phyloP scores from a whole-genome alignment of 495 filamentous ascomycete genomes.

The Halenospora varia region DNA sequence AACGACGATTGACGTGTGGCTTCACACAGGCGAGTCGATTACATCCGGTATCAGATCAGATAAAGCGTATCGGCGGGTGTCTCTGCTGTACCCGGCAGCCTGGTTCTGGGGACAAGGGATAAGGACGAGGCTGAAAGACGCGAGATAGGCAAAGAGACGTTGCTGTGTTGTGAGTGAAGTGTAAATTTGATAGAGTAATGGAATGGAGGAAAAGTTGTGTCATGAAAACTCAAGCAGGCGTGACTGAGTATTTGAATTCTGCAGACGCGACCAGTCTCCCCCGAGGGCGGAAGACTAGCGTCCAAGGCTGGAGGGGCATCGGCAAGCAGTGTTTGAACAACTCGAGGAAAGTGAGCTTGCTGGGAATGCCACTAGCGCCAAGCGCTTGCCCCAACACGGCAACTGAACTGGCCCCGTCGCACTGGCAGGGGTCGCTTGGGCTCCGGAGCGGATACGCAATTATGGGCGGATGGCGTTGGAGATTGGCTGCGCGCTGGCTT shows the following conservation, averaged over 20 bases:
- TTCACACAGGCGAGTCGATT: constrained; percentile 9
- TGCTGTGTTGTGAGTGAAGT: constrained; percentile 5
- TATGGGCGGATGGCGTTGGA: too few species aligned
- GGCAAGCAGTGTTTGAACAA: background rate
- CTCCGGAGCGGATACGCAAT: too few species aligned
- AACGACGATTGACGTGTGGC: constrained; percentile 14
- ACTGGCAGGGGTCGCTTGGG: too few species aligned
- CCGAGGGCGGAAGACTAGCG: constrained; percentile 7
- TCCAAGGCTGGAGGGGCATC: background rate
- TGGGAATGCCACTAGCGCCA: background rate
- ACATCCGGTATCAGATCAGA: constrained; percentile 18
- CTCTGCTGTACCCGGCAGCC: constrained; percentile 3
- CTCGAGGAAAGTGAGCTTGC: background rate
- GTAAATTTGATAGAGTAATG: constrained; percentile 18
- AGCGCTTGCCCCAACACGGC: background rate
- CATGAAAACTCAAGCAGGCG: constrained; percentile 17
- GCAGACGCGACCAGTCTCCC: background rate
- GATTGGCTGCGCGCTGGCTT: too few species aligned
- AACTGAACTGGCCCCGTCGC: too few species aligned
- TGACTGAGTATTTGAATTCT: constrained; percentile 24
- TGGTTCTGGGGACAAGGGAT: constrained; percentile 13
- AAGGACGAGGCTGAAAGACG: constrained; percentile 17
- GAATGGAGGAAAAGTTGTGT: constrained; percentile 16
- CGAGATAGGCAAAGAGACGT: background rate
- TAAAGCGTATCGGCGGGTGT: constrained; percentile 13